Base-by-base conservation (phyloP, 768 basidiomycete genomes). In the Boletus vinaceobasis region DNA sequence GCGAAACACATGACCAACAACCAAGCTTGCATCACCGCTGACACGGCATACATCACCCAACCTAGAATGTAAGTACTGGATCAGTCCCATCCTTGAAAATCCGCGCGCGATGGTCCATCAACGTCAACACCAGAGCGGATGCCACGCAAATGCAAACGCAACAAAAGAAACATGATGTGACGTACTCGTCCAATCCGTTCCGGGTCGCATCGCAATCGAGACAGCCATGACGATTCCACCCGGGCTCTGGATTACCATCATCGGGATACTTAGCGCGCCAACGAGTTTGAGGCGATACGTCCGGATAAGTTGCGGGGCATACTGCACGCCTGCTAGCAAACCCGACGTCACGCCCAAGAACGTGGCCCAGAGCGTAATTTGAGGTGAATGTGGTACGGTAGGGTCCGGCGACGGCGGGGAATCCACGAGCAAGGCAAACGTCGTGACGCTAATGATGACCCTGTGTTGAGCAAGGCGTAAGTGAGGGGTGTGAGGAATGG, bases 241-340 rank as follows among this genome's bases (percentile, higher is more conserved):
- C 4, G 94, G 94, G 13, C 84, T 92, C 71, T 98, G 96, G 15
- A 99, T 90, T 45, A 83, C 73, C 96, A 99, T 98, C 85, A 93
- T 98, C 1, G 89, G 88, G 53, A 99, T 90, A 65, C 92, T 94
- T 15, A 98, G 76, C 0, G 93, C 93, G 3, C 96, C 96, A 9
- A 98, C 94, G 13, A 96, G 80, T 64, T 85, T 88, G 31, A 80
- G 71, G 5, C 73, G 75, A 62, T 87, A 97, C 1, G 95, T 98
- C 56, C 87, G 84, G 13, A 81, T 60, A 26, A 99, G 76, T 69
- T 97, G 95, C 0, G 96, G 95, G 0, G 85, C 79, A 57, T 98
- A 99, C 70, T 99, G 95, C 6, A 89, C 73, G 5, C 83, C 82
- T 1, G 93, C 88, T 6, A 97, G 80, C 1, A 85, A 36, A 3